Evolutionary conservation across 257 asterid species (phyloP).

Genomic region (Nicotiana noctiflora): DNA sequence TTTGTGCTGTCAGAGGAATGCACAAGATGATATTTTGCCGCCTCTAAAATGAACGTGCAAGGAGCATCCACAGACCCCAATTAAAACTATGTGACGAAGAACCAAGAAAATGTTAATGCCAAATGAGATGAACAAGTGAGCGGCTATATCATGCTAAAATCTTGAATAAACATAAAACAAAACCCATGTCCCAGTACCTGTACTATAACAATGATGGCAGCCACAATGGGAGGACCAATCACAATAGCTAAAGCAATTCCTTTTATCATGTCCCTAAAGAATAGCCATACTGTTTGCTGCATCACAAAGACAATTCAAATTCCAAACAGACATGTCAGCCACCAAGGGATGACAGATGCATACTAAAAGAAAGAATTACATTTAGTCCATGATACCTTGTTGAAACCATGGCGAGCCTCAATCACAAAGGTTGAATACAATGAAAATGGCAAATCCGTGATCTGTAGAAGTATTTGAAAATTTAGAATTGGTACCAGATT

Average conservation of each 20-base stretch:
- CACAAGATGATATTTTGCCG: neutral
- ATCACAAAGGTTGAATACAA: conserved; percentile 92
- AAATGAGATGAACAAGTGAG: conserved; percentile 2
- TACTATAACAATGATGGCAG: conserved; percentile 82
- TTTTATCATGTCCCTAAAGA: conserved; percentile 87
- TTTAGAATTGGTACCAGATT: neutral
- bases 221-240: conserved; percentile 95
- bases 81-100: neutral
- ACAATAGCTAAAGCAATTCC: conserved; percentile 53
- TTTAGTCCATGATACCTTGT: conserved; percentile 39
- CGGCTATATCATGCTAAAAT: conserved; percentile 1
- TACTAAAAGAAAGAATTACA: neutral
- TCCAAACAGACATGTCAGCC: neutral
- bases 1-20: neutral
- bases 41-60: neutral
- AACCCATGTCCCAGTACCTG: conserved; percentile 48
- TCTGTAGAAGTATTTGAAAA: conserved; percentile 39
- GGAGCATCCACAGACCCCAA: neutral
- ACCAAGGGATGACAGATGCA: neutral
- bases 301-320: conserved; percentile 5
- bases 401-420: conserved; percentile 93
- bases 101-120: neutral
- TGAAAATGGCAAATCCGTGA: conserved; percentile 91
- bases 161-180: neutral
- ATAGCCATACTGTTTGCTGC: conserved; percentile 88